Percentiles rank a stretch among this genome's conserved stretches.
These are phyloP conservation scores for Lachnellula suecica DNA, from an alignment of 2,329 filamentous ascomycete species.

Conservation along the genomic window DNA sequence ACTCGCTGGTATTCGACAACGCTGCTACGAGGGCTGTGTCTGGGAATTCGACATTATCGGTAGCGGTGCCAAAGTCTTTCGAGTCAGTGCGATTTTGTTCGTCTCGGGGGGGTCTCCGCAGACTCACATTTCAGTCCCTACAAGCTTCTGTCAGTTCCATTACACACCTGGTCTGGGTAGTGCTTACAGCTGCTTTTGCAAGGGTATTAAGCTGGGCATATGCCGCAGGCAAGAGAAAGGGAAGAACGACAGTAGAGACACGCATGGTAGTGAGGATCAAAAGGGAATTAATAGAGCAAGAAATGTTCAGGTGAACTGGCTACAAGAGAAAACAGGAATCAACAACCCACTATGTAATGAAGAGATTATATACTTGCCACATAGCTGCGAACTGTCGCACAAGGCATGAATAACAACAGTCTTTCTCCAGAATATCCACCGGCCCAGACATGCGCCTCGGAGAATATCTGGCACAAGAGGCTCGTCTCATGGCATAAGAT, in stretches of 20 bases:
- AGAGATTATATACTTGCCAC: neutral
- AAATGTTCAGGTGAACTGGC: constrained; percentile 2
- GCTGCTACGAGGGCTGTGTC: constrained; percentile 12
- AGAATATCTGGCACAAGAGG: too few relatives aligned
- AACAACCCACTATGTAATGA: neutral
- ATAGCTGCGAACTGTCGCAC: too few relatives aligned
- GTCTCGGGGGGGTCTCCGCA: too few relatives aligned
- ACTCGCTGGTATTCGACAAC: constrained; percentile 15
- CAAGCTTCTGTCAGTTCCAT: neutral
- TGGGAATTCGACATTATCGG: constrained; percentile 14
- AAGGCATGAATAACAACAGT: neutral
- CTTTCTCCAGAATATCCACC: too few relatives aligned
- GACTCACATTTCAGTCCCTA: constrained; percentile 21
- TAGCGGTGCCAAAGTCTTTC: constrained; percentile 18
- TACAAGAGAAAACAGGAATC: neutral
- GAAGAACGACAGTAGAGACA: constrained; percentile 10
- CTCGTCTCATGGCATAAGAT: neutral
- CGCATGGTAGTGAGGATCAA: constrained; percentile 9
- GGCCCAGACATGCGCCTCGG: too few relatives aligned
- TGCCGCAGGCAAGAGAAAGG: constrained; percentile 15
- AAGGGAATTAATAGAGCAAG: neutral
- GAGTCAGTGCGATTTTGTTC: too few relatives aligned
- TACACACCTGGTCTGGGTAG: too few relatives aligned
- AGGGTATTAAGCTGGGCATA: constrained; percentile 19
- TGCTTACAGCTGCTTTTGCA: constrained; percentile 17